phyloP scores from a whole-genome alignment of 495 filamentous ascomycete genomes.

The Amorphotheca resinae region DNA sequence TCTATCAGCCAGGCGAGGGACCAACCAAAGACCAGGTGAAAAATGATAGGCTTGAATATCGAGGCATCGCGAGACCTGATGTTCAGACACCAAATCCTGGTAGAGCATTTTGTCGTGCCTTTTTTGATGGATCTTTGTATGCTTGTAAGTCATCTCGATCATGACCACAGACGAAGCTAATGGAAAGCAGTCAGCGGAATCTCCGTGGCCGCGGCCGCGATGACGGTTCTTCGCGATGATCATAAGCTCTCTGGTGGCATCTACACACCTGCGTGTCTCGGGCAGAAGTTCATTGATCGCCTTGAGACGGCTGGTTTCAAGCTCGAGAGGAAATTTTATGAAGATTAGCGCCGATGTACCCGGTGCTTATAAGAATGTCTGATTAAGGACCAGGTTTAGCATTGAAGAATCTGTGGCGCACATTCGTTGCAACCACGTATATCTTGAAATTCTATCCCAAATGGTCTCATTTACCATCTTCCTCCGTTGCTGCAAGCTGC shows the following conservation, averaged over 20 bases:
- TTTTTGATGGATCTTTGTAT: slow-evolving; percentile 53
- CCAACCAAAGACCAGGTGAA: slow-evolving; percentile 41
- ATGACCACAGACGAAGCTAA: neutral
- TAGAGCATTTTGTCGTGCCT: slow-evolving; percentile 45
- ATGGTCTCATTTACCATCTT: too few species aligned
- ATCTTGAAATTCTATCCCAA: too few species aligned
- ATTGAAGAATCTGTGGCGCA: too few species aligned
- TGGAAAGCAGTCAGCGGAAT: slow-evolving; percentile 47
- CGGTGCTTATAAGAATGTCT: too few species aligned
- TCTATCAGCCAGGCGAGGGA: slow-evolving; percentile 57
- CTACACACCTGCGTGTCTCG: slow-evolving; percentile 73
- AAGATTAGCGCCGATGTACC: slow-evolving; percentile 6
- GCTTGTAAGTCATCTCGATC: slow-evolving; percentile 29
- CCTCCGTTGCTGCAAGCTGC: too few species aligned
- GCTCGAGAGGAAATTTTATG: slow-evolving; percentile 37
- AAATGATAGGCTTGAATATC: slow-evolving; percentile 50
- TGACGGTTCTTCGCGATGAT: slow-evolving; percentile 54
- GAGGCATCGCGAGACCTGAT: slow-evolving; percentile 54
- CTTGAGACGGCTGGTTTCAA: slow-evolving; percentile 50
- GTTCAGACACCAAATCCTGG: slow-evolving; percentile 25
- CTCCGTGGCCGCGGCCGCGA: slow-evolving; percentile 55
- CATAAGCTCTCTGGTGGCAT: slow-evolving; percentile 54
- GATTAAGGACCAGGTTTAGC: too few species aligned
- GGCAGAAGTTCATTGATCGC: slow-evolving; percentile 62
- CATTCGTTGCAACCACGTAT: too few species aligned